Base-by-base conservation (phyloP, 2,329 filamentous ascomycete genomes). In the Beauveria scarabaeidicola region DNA sequence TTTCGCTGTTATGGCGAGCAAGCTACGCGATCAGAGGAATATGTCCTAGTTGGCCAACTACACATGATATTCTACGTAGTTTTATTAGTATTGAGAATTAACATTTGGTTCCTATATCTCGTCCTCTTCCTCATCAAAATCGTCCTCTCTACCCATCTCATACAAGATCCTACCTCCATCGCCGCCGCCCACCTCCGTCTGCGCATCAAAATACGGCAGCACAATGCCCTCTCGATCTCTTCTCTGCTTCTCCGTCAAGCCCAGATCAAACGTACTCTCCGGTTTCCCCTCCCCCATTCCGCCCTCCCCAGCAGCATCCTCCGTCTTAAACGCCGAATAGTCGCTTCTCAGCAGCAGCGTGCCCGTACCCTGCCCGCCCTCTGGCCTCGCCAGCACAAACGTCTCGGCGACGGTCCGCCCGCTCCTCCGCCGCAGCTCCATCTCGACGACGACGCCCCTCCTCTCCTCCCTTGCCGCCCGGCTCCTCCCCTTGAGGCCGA, bases 51-150 rank as follows among this genome's bases (percentile, higher is more conserved):
- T 10, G 19, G 40, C 17, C 40, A 41, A 19, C 11, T 41, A 19
- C 40, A 41, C 7, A 17, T 19, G 40, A 10, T 10, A 9, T n/a
- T 10, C 10, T 17, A 5, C 11, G 6, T 27, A n/a, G 21, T 7
- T n/a, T 15, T 15, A 21, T 4, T 19, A 10, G 8, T 5, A 3
- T 55, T n/a, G 1, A 36, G 4, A 36, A 9, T 15, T 0, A 29
- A n/a, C 10, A 23, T 36, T 11, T 15, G 3, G 21, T 5, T 21
- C 21, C 52, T 56, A 92, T 65, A 93, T 91, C 74, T 97, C 92
- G 74, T 97, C 92, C 68, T 97, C 91, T 69, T 96, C 91, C 61
- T 96, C 92, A 66, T 96, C 92, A 75, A 97, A 97, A 71, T 97
- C 91, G 73, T 99, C 94, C 75, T 97, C 94, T 63, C 86, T 83